Base-by-base conservation (phyloP, 2,329 filamentous ascomycete genomes). In the Exophiala lecanii-corni region DNA sequence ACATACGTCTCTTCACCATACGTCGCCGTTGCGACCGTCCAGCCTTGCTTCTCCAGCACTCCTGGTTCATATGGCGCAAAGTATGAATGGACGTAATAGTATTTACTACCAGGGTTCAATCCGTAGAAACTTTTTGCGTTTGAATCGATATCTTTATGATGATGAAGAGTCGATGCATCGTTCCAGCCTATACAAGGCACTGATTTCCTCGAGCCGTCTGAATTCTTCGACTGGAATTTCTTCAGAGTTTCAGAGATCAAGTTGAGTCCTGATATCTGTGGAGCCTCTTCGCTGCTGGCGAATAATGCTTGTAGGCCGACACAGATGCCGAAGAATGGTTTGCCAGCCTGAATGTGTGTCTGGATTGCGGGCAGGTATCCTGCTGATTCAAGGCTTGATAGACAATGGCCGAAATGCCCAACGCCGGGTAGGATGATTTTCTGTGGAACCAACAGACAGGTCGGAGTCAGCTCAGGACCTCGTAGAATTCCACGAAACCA, bases 181-280 rank as follows among this genome's bases (percentile, higher is more conserved):
- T 98, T 98, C 92, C 92, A 98, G 42, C 92, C 92, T 64, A 98
- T 98, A 68, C 98, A 94, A 28, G 92, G 92, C n/a, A 98, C 94
- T 26, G 89, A 82, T 40, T 57, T 56, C 18, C 38, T 41, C 9
- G 49, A 45, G 2, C 47, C 50, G 17, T 50, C 50, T 4, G 37
- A 23, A 32, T 52, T 49, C 1, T 17, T 41, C 10, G 45, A 30
- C 21, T 69, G 97, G 68, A 98, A 98, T 48, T 82, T 82, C 60
- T 79, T 74, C 52, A 98, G 76, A 9, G 69, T 71, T 28, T 77
- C 78, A 33, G 82, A 80, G 49, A 97, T 81, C 19, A 94, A 34
- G 4, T 83, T 84, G 36, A 98, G 71, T 1, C 92, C 92, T 2
- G 80, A 67, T 10, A 87, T 81, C 13, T 72, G 65, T 1, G 81